phyloP scores from a whole-genome alignment of 2,329 filamentous ascomycete species.

The Cladophialophora immunda region DNA sequence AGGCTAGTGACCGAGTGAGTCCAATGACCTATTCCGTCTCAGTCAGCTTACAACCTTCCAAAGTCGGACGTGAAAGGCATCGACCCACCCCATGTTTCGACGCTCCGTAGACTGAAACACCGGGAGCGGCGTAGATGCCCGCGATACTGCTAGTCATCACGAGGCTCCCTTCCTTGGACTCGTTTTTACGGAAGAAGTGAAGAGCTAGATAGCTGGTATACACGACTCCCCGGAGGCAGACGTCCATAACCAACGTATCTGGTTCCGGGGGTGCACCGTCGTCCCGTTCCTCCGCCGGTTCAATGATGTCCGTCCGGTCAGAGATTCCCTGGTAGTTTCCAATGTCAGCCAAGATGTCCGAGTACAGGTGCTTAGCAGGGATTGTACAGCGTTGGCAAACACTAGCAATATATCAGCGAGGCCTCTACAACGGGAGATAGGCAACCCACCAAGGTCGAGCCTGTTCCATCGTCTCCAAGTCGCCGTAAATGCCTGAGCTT shows the following conservation, averaged over 20 bases:
- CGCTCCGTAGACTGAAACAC: not conserved
- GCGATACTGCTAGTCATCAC: constrained; percentile 17
- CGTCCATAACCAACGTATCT: constrained; percentile 6
- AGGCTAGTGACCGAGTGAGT: constrained; percentile 6
- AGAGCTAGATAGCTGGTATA: constrained; percentile 10
- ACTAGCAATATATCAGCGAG: not conserved
- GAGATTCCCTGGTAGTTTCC: not conserved
- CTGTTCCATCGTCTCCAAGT: constrained; percentile 1
- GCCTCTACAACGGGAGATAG: not conserved
- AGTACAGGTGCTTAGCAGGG: not conserved
- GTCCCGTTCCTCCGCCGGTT: constrained; percentile 6
- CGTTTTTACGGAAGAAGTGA: constrained; percentile 15
- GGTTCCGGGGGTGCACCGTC: constrained; percentile 1
- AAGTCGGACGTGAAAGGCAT: too few relatives aligned
- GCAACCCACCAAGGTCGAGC: constrained; percentile 11
- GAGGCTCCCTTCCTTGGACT: not conserved
- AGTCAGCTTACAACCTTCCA: not conserved
- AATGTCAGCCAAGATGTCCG: not conserved
- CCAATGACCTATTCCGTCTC: constrained; percentile 8
- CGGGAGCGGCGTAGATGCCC: constrained; percentile 1
- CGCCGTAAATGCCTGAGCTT: not conserved
- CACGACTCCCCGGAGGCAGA: constrained; percentile 14
- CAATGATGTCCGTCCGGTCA: constrained; percentile 6
- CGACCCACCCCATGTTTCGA: constrained; percentile 12
- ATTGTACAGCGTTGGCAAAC: constrained; percentile 14